Conservation (phyloP, 1,284 basidiomycete genomes). For the Gymnopus androsaceus region DNA sequence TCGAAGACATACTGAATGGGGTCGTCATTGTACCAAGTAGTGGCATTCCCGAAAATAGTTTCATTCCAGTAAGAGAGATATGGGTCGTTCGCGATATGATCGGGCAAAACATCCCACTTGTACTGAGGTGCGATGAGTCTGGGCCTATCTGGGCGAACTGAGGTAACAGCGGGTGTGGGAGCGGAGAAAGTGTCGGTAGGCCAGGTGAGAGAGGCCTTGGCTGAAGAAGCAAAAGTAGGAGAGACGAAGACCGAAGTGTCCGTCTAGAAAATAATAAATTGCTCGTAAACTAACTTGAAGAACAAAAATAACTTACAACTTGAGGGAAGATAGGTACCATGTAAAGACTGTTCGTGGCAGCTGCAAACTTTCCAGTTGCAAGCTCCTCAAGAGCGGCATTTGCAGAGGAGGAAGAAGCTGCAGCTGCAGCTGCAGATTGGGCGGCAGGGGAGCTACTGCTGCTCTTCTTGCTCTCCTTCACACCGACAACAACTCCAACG, state of each 20-base stretch:
- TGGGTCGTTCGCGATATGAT: constrained; percentile 81
- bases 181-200: constrained; percentile 76
- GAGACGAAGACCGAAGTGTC: constrained; percentile 74
- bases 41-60: constrained; percentile 90
- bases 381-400: constrained; percentile 63
- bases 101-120: constrained; percentile 87
- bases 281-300: neutral
- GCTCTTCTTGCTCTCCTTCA: constrained; percentile 45
- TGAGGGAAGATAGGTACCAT: constrained; percentile 88
- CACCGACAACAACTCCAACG: constrained; percentile 77
- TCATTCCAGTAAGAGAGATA: constrained; percentile 91
- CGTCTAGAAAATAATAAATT: constrained; percentile 51
- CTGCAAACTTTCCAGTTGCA: constrained; percentile 67
- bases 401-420: constrained; percentile 39
- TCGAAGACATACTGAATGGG: constrained; percentile 80
- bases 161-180: constrained; percentile 56
- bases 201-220: constrained; percentile 61
- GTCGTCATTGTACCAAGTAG: constrained; percentile 60
- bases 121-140: constrained; percentile 89
- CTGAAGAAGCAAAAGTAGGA: constrained; percentile 69
- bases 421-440: constrained; percentile 25
- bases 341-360: constrained; percentile 71
- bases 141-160: constrained; percentile 79
- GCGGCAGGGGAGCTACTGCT: constrained; percentile 15
- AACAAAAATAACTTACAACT: constrained; percentile 56